Base-by-base conservation (phyloP, 1,284 basidiomycete species). In the Tilletia indica region DNA sequence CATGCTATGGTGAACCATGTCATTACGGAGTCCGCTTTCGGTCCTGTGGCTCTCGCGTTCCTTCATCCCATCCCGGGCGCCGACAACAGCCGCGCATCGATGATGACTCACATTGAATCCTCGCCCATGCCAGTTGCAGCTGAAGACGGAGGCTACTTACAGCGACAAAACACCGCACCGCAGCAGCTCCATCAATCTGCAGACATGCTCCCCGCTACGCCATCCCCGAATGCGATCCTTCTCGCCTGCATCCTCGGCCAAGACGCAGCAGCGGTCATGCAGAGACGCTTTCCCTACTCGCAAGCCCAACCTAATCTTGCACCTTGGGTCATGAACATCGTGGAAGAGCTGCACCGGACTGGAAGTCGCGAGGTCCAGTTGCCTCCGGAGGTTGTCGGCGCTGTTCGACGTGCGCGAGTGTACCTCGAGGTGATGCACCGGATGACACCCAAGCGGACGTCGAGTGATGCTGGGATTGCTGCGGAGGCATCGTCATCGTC, bases 331-430 rank as follows among this genome's bases (percentile, higher is more conserved):
- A 25, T 31, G 14, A n/a, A 8, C 5, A 38, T 72, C 63, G 68
- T 74, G 11, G 56, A 58, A 34, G 68, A 70, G 25, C 67, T 74
- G 38, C 47, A 21, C 11, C 47, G 56, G 36, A 63, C 68, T 5
- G 70, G 70, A 12, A 47, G 54, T 11, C 54, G 72, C 4, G 72
- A 74, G 38, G 70, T 69, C 25, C 70, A 74, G 66, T 63, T 74
- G 36, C 70, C 72, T n/a, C 36, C 36, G 25, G 72, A 74, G 31
- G 68, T 71, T 19, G 66, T 69, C n/a, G 61, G 49, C 16, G 67
- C 67, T 38, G 54, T 74, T 9, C 64, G 72, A 21, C 68, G 72
- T 3, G 72, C 72, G 19, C 64, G 72, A 16, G 61, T 71, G 25
- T 74, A 58, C 45, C 47, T 68, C 61, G 72, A 64, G 36, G 19